Conservation (phyloP, 116 monocot genomes). For the Dioscorea cayenensis region DNA sequence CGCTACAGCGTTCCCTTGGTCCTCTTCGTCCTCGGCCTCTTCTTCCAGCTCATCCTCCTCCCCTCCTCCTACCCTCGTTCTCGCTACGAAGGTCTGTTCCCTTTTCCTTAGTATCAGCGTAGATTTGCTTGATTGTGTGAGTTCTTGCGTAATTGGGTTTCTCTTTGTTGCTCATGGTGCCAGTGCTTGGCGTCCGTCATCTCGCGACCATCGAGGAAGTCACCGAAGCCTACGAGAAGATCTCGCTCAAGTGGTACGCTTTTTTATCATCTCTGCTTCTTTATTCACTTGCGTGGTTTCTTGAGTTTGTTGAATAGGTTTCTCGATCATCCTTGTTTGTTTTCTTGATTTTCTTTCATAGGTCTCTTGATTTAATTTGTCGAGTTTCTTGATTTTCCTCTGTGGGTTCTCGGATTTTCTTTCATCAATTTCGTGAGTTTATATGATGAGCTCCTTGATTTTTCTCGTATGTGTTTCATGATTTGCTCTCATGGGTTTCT, state of each 20-base stretch:
- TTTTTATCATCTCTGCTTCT: not conserved
- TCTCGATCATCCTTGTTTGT: not conserved
- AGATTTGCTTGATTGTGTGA: not conserved
- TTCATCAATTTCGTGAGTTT: not conserved
- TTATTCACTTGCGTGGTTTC: not conserved
- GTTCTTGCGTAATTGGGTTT: not conserved
- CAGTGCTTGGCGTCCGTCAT: conserved; percentile 58
- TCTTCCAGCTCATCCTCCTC: conserved; percentile 86
- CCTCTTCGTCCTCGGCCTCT: conserved; percentile 54
- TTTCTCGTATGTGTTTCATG: not conserved
- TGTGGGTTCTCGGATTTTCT: not conserved
- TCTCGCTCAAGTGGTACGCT: conserved; percentile 48
- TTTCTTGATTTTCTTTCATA: not conserved
- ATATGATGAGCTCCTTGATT: not conserved
- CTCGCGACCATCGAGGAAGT: conserved; percentile 50
- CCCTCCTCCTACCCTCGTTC: conserved; percentile 60
- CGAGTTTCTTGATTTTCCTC: not conserved
- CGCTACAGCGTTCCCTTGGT: conserved; percentile 49
- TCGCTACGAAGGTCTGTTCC: conserved; percentile 62
- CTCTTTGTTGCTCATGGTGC: not conserved
- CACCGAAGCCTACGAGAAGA: conserved; percentile 40
- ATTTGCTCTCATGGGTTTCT: not conserved
- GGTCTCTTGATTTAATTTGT: not conserved
- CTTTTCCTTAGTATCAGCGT: not conserved
- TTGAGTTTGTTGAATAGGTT: not conserved